Evolutionary conservation across 768 basidiomycete genomes (phyloP).

Genomic region (Tylopilus subfusipes): DNA sequence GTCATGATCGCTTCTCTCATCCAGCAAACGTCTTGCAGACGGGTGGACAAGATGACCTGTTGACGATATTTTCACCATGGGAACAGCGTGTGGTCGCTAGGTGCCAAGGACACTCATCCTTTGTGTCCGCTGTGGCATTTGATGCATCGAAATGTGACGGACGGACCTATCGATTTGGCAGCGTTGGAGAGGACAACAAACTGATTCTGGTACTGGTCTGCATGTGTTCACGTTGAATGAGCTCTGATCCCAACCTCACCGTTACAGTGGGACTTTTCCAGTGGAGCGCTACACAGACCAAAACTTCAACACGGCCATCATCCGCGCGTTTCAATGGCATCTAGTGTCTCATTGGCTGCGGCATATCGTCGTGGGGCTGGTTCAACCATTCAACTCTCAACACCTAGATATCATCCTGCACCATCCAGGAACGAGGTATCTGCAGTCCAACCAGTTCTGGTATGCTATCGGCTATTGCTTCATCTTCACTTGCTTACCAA

Average conservation of each 20-base stretch:
- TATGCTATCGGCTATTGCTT: slow-evolving; percentile 34
- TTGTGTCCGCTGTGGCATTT: slow-evolving; percentile 85
- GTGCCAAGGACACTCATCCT: slow-evolving; percentile 96
- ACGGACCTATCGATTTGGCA: slow-evolving; percentile 90
- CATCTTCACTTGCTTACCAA: neutral
- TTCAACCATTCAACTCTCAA: slow-evolving; percentile 55
- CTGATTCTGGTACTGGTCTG: slow-evolving; percentile 83
- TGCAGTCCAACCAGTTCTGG: slow-evolving; percentile 85
- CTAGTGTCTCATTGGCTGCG: slow-evolving; percentile 68
- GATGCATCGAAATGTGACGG: slow-evolving; percentile 87
- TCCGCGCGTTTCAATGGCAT: slow-evolving; percentile 74
- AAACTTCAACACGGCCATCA: slow-evolving; percentile 70
- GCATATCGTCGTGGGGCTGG: slow-evolving; percentile 57
- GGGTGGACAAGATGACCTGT: slow-evolving; percentile 94
- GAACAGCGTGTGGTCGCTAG: slow-evolving; percentile 92
- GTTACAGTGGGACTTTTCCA: slow-evolving; percentile 89
- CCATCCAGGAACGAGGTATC: slow-evolving; percentile 90
- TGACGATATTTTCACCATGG: slow-evolving; percentile 93
- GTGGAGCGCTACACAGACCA: slow-evolving; percentile 85
- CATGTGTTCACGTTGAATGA: slow-evolving; percentile 2
- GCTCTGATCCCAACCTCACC: neutral
- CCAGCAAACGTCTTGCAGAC: slow-evolving; percentile 46
- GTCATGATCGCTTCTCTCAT: neutral
- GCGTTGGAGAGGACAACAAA: slow-evolving; percentile 96
- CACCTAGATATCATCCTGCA: slow-evolving; percentile 73